Evolutionary conservation across 179 eudicot genomes (phyloP), one percentile per base, ranked within the genome.

Genomic region (Carnegiea gigantea): DNA sequence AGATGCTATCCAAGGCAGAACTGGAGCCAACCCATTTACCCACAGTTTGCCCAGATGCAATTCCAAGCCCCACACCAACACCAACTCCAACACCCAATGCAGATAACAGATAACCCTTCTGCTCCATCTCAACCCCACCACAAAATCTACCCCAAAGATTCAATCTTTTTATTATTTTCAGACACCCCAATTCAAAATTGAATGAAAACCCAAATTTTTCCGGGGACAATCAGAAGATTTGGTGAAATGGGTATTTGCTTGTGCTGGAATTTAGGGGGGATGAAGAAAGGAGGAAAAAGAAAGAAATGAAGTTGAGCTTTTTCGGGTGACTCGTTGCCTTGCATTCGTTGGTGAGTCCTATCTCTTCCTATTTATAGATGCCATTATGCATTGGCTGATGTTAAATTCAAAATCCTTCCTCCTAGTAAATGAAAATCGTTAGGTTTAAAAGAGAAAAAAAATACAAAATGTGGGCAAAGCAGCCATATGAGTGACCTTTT

Each of bases 11-110:
- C 78, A 81, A 80, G 24, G 82, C 80, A 26, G 89, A 83, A 79
- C 70, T 76, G 21, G 83, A 82, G 1, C 87, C 84, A 48, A 84
- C 84, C 88, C 88, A 88, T 86, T 83, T 88, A 17, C 88, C 88
- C 53, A 86, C 82, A 17, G 83, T 82, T 77, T 86, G 88, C 10
- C 90, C 90, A 4, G 90, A 88, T 12, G 90, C 90, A 88, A 79
- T 82, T 17, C 80, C 85, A 74, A 84, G 79, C 30, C 91, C 86
- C 38, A 81, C 81, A 6, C 89, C 87, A 48, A 83, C 89, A n/a
- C 89, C 90, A 67, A 79, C 88, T 2, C 88, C 88, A 20, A 87
- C 85, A 38, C 89, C 79, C 79, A 87, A 85, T 77, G 90, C 90
- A 33, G 90, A 88, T 33, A 88, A 78, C 64, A 88, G 59, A 80